These are phyloP conservation scores for Beauveria sp. DNA, from an alignment of 2,329 filamentous ascomycete genomes.

Conservation along the genomic window DNA sequence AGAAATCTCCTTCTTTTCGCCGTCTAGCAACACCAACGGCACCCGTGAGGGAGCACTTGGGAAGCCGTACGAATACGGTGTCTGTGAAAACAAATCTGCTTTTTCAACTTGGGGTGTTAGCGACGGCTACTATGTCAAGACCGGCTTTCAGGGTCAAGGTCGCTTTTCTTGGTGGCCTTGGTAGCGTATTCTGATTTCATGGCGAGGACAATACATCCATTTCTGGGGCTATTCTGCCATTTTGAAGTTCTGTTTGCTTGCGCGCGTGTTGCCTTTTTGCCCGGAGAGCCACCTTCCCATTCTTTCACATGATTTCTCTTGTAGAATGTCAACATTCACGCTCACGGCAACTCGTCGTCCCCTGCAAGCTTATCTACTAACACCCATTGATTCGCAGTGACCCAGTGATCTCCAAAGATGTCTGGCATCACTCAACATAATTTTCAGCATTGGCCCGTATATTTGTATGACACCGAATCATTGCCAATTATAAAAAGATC, in stretches of 20 bases:
- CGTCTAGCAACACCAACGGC: constrained; percentile 12
- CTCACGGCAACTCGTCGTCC: no score
- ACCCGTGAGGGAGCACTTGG: constrained; percentile 9
- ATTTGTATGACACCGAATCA: no score
- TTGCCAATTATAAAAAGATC: no score
- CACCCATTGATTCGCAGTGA: no score
- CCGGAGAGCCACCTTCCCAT: no score
- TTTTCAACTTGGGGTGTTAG: background rate
- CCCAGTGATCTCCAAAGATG: no score
- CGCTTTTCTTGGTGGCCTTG: background rate
- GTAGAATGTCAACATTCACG: no score
- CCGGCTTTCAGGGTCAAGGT: background rate
- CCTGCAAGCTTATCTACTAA: no score
- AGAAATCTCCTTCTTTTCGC: constrained; percentile 11
- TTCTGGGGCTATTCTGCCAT: background rate
- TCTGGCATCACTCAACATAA: no score
- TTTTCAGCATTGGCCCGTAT: no score
- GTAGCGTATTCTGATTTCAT: background rate
- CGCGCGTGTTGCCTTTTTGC: no score
- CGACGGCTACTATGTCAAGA: background rate
- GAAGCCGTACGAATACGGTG: constrained; percentile 15
- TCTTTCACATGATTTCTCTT: background rate
- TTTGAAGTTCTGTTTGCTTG: background rate
- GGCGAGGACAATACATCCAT: background rate
- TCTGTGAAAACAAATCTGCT: constrained; percentile 12